Conservation (phyloP, 345 rosid species). For the Eucalyptus globulus region DNA sequence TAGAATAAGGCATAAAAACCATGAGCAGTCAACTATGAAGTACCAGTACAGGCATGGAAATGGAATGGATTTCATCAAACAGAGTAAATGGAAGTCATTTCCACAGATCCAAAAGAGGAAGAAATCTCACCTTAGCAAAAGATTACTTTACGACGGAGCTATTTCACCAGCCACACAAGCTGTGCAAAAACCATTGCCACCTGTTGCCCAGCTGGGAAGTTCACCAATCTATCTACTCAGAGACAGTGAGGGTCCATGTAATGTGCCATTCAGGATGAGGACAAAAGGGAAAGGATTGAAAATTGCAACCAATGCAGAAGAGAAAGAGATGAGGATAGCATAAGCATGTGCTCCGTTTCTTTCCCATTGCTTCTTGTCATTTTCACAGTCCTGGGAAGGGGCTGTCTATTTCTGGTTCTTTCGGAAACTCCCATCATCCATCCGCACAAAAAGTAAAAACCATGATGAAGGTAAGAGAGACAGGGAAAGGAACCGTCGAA, state of each 20-base stretch:
- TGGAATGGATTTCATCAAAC: neutral
- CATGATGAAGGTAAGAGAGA: neutral
- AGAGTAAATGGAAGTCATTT: neutral
- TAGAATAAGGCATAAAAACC: neutral
- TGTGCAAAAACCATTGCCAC: neutral
- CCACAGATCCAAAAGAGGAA: slow-evolving; percentile 11
- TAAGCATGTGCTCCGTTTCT: neutral
- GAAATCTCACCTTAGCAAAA: slow-evolving; percentile 40
- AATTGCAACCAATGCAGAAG: neutral
- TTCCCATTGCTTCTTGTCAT: neutral
- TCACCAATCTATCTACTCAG: neutral
- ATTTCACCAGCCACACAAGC: slow-evolving; percentile 32
- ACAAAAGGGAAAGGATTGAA: neutral
- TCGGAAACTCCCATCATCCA: neutral
- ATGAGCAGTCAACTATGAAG: neutral
- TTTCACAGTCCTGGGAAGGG: neutral
- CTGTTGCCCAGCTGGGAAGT: neutral
- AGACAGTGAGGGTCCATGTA: neutral
- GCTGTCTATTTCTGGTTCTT: neutral
- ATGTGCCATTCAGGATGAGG: neutral
- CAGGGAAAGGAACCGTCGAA: neutral
- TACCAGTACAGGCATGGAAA: neutral
- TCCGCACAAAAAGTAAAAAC: neutral
- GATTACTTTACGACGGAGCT: slow-evolving; percentile 20
- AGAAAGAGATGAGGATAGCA: neutral